Evolutionary conservation across 768 basidiomycete genomes (phyloP).

Genomic region (Auriscalpium vulgare): DNA sequence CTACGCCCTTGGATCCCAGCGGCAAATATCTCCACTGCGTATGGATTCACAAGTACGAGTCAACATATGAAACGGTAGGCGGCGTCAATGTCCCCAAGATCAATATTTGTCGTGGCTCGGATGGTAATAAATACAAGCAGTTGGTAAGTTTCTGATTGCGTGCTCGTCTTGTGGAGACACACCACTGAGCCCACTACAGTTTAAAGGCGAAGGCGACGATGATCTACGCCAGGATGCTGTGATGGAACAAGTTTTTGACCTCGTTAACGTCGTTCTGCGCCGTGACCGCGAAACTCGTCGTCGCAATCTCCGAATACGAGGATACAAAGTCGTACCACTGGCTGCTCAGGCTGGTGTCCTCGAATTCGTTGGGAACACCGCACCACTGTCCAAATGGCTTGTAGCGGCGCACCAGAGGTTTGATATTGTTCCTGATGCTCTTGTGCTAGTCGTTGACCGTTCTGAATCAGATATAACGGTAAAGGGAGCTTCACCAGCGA

Average conservation of each 20-base stretch:
- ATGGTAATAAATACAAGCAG: conserved; percentile 65
- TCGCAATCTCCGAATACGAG: conserved; percentile 66
- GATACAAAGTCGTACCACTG: conserved; percentile 86
- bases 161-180: not conserved
- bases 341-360: conserved; percentile 74
- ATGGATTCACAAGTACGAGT: conserved; percentile 59
- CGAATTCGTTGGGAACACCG: conserved; percentile 84
- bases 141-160: conserved; percentile 47
- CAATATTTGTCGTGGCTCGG: conserved; percentile 54
- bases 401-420: conserved; percentile 52
- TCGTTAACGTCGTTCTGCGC: conserved; percentile 73
- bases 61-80: conserved; percentile 55
- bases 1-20: conserved; percentile 62
- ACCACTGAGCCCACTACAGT: conserved; percentile 37
- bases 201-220: conserved; percentile 86
- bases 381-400: conserved; percentile 58
- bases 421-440: conserved; percentile 11
- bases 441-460: too few relatives aligned
- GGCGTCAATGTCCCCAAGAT: conserved; percentile 85
- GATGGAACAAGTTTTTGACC: conserved; percentile 95
- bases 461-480: too few relatives aligned
- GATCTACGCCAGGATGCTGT: conserved; percentile 96
- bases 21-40: conserved; percentile 60
- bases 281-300: conserved; percentile 70
- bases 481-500: not conserved